Conservation (phyloP, 2,329 filamentous ascomycete species). For the Cordyceps militaris region DNA sequence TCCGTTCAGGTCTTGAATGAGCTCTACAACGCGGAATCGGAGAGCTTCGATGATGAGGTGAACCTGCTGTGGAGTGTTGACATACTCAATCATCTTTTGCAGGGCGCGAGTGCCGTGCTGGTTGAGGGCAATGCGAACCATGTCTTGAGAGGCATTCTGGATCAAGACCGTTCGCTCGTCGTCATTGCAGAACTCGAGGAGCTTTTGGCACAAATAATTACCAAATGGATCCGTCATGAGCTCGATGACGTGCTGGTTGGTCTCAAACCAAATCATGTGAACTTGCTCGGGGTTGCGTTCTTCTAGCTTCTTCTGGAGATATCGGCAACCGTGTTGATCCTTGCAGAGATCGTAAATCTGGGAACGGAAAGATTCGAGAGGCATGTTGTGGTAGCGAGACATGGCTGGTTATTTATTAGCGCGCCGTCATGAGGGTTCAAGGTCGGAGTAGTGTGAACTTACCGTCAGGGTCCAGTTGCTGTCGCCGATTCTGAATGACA, state of each 20-base stretch:
- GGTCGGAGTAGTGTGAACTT: constrained; percentile 22
- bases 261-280: constrained; percentile 91
- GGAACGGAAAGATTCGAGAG: constrained; percentile 71
- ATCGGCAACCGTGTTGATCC: constrained; percentile 95
- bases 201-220: constrained; percentile 98
- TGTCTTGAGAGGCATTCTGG: constrained; percentile 76
- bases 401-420: constrained; percentile 44
- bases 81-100: constrained; percentile 99
- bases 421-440: background rate
- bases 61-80: constrained; percentile 78
- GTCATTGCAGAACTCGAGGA: constrained; percentile 90
- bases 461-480: constrained; percentile 67
- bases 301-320: constrained; percentile 94
- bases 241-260: constrained; percentile 87
- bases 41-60: constrained; percentile 82
- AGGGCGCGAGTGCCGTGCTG: constrained; percentile 94
- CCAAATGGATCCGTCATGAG: constrained; percentile 99
- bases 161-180: constrained; percentile 91
- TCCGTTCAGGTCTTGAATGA: constrained; percentile 96
- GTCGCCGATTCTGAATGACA: constrained; percentile 67
- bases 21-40: constrained; percentile 74
- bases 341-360: constrained; percentile 90
- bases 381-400: constrained; percentile 76
- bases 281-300: constrained; percentile 77
- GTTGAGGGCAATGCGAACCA: constrained; percentile 91